Evolutionary conservation across 331 rosid species (phyloP), one percentile per base, ranked within the genome.

Genomic region (Acacia concinna): DNA sequence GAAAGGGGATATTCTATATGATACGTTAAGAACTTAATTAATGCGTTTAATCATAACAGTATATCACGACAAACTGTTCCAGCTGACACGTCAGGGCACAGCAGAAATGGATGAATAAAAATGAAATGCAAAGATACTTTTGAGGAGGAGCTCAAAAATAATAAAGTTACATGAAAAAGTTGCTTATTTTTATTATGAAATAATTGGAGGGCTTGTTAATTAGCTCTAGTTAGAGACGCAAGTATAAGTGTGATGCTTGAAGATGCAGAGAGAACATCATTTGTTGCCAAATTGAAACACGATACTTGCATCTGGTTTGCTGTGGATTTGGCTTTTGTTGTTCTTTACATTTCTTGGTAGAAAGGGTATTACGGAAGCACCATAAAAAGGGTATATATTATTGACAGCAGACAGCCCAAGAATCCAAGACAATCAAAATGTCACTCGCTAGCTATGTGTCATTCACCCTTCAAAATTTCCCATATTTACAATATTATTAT

Each of bases 201-300:
- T 37, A 38, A 64, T 20, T 51, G 14, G 30, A 54, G 21, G 41
- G 8, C 8, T 37, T n/a, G n/a, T n/a, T 37, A 37, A 37, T 30
- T 20, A 57, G 32, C 44, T 43, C 59, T 18, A 68, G 63, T 76
- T 37, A 28, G 75, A 63, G 77, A 72, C 27, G 62, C 65, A 67
- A 23, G 28, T 30, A 63, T 65, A 4, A 82, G 77, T 68, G 79
- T 68, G 68, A 77, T 40, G 62, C 80, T 44, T 69, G 64, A 87
- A 79, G 79, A 52, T 57, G 41, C 32, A n/a, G 49, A 67, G 74
- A 78, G 88, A 84, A 86, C 79, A 88, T 86, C 86, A 81, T 81
- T 86, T 81, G 89, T 85, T 84, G 38, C 92, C 91, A 64, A 74
- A 74, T 76, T 64, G 80, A 57, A 57, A 77, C 23, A 60, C 44